Percentiles rank a stretch among this genome's conserved stretches.
Evolutionary conservation across 306 rosid genomes (phyloP).

Genomic region (Heteromeles arbutifolia): DNA sequence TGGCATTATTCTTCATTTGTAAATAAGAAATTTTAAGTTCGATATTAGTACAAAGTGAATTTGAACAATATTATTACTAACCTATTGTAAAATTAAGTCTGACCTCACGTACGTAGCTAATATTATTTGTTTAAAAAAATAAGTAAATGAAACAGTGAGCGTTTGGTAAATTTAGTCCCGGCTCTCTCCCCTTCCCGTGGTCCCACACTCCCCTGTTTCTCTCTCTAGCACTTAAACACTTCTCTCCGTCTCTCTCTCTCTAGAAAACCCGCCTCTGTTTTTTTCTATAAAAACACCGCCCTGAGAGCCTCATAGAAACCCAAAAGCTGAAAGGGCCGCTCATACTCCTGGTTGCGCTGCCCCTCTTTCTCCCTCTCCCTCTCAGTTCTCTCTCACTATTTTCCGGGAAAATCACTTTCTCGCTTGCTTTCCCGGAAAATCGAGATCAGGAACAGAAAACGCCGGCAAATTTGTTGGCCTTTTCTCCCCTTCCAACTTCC

Average conservation of each 20-base stretch:
- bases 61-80: fast-evolving
- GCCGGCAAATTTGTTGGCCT: not conserved
- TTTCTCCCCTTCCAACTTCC: not conserved
- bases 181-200: slow-evolving; percentile 4
- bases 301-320: slow-evolving; percentile 29
- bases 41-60: fast-evolving
- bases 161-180: slow-evolving; percentile 9
- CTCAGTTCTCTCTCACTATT: not conserved
- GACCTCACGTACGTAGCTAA: fast-evolving
- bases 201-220: slow-evolving; percentile 5
- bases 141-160: not conserved
- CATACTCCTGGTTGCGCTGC: not conserved
- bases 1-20: fast-evolving
- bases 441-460: not conserved
- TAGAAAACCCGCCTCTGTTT: slow-evolving; percentile 3
- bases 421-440: slow-evolving; percentile 14
- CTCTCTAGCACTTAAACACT: not conserved
- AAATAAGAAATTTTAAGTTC: fast-evolving
- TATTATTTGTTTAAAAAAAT: no score
- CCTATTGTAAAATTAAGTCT: fast-evolving
- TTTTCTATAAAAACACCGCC: slow-evolving; percentile 37
- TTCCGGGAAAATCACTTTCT: not conserved
- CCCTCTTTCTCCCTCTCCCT: not conserved
- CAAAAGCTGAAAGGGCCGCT: not conserved
- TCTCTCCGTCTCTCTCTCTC: not conserved